Evolutionary conservation across 106 monocot species (phyloP).

Genomic region (Acorus calamus): DNA sequence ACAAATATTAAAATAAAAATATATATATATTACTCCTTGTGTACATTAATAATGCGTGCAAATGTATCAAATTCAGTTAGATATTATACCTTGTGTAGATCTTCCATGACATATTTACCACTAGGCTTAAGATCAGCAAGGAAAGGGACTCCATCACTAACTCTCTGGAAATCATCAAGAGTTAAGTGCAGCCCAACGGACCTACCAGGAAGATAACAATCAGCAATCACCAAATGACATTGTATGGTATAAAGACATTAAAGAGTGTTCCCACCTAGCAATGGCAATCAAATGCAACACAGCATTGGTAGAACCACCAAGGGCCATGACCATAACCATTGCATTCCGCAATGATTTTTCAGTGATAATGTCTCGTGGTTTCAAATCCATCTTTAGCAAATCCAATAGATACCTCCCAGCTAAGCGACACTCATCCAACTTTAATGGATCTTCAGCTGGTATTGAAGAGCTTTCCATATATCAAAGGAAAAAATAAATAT

Average conservation of each 20-base stretch:
- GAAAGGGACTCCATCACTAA: conserved; percentile 80
- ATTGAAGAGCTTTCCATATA: conserved; percentile 57
- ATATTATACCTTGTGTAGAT: conserved; percentile 68
- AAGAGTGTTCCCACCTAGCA: conserved; percentile 48
- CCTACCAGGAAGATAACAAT: conserved; percentile 30
- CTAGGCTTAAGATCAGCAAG: conserved; percentile 99
- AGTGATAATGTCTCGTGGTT: conserved; percentile 91
- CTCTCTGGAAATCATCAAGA: conserved; percentile 95
- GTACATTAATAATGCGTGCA: background rate
- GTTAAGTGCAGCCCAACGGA: conserved; percentile 82
- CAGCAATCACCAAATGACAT: background rate
- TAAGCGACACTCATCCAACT: conserved; percentile 81
- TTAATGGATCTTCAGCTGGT: conserved; percentile 92
- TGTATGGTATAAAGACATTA: background rate
- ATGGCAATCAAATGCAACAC: conserved; percentile 98
- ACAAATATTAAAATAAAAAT: no score
- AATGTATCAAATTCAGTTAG: background rate
- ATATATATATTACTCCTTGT: no score
- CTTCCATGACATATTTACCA: conserved; percentile 99
- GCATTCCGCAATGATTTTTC: conserved; percentile 87
- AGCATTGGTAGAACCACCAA: conserved; percentile 99
- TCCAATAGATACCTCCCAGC: conserved; percentile 87
- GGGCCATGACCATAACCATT: conserved; percentile 94
- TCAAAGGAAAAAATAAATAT: conserved; percentile 1
- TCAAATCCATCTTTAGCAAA: conserved; percentile 88